A percentile compares a stretch with the other conserved stretches of the same genome.
These are phyloP conservation scores for Penicillium waksmanii DNA, from an alignment of 495 filamentous ascomycete genomes.

Conservation along the genomic window DNA sequence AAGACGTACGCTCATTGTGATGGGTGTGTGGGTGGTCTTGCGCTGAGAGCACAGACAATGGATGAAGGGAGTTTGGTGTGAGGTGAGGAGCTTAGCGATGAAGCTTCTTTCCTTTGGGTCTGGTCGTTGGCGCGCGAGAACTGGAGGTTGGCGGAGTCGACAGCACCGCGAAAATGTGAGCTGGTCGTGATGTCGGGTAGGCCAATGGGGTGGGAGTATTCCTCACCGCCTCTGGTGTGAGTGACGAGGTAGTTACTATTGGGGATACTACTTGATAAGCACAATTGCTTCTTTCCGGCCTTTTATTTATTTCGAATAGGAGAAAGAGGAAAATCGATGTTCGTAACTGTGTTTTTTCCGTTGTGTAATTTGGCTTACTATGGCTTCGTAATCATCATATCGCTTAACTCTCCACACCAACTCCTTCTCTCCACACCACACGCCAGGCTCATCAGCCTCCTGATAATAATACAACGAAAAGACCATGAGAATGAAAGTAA, in stretches of 20 bases:
- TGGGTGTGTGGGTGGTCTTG: constrained; percentile 7
- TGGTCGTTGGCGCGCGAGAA: constrained; percentile 24
- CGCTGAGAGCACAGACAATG: not conserved
- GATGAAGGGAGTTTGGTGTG: not conserved
- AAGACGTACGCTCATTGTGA: constrained; percentile 47
- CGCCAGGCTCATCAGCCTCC: constrained; percentile 2
- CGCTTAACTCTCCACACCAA: not conserved
- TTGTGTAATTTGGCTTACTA: not conserved
- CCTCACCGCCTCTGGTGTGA: constrained; percentile 33
- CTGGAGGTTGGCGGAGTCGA: constrained; percentile 20
- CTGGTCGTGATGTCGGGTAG: constrained; percentile 24
- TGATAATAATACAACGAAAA: constrained; percentile 21
- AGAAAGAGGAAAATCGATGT: no score
- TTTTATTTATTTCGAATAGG: no score
- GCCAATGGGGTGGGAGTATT: constrained; percentile 29
- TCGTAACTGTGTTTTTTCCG: no score
- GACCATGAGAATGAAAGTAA: not conserved
- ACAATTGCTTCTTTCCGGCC: not conserved
- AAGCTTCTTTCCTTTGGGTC: constrained; percentile 12
- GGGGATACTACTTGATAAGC: not conserved
- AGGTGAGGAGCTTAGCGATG: constrained; percentile 12
- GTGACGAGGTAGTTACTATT: not conserved
- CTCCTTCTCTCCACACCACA: constrained; percentile 2
- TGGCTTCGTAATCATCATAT: not conserved
- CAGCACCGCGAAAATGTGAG: constrained; percentile 44